A percentile compares a stretch with the other conserved stretches of the same genome.
Evolutionary conservation across 2,329 filamentous ascomycete species (phyloP).

Genomic region (Escovopsis sp.): DNA sequence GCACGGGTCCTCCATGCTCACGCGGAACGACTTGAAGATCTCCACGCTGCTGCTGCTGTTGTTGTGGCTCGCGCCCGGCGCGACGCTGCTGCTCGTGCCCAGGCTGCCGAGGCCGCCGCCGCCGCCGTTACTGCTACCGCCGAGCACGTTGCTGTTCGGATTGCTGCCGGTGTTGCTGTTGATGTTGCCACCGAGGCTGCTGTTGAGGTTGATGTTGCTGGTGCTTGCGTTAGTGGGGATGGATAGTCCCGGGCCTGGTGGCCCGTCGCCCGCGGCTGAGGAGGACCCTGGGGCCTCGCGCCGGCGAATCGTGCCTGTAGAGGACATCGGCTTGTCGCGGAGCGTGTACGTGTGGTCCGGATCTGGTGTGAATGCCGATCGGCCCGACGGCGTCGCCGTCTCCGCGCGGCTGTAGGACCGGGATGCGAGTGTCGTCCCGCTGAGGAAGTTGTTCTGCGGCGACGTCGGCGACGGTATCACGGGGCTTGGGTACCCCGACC

Average conservation of each 20-base stretch:
- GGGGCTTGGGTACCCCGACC: constrained; percentile 42
- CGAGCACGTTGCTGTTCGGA: no score
- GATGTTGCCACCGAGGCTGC: no score
- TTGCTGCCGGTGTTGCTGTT: no score
- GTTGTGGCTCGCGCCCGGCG: constrained; percentile 11
- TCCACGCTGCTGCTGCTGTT: constrained; percentile 55
- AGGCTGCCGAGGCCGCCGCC: no score
- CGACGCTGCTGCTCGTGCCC: no score
- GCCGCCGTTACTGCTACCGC: no score
- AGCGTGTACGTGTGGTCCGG: constrained; percentile 23
- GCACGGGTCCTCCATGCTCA: constrained; percentile 95
- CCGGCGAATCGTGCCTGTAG: constrained; percentile 32
- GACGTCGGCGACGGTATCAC: constrained; percentile 57
- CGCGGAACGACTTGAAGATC: constrained; percentile 97
- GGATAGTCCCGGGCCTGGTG: no score
- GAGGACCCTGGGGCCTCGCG: constrained; percentile 46
- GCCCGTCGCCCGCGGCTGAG: no score
- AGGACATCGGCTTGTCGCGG: constrained; percentile 14
- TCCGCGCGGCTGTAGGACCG: constrained; percentile 46
- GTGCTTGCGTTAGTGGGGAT: no score
- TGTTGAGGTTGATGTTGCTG: no score
- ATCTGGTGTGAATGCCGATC: constrained; percentile 37
- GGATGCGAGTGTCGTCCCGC: constrained; percentile 42
- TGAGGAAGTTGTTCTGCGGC: constrained; percentile 41
- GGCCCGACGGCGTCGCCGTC: constrained; percentile 35